Evolutionary conservation across 345 rosid species (phyloP), one percentile per base, ranked within the genome.

Genomic region (Eucalyptus polyanthemos): DNA sequence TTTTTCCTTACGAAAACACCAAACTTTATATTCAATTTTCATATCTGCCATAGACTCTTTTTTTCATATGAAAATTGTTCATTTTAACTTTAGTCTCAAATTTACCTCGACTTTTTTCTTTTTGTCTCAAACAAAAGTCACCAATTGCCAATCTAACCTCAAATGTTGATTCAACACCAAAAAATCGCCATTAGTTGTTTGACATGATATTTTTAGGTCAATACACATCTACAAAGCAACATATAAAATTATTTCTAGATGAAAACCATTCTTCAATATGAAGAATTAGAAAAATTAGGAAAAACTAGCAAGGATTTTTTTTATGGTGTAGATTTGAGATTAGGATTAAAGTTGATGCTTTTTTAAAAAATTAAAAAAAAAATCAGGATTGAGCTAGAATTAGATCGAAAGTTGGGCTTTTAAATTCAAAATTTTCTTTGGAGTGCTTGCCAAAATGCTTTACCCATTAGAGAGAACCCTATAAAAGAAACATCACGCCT

Each of bases 41-140:
- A 62, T 14, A n/a, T 65, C 1, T n/a, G 0, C 14, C 40, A 4
- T 14, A 6, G 0, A 31, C 11, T 7, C 31, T 8, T 65, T 14
- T 8, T 65, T 65, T n/a, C 19, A 1, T 15, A 7, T 4, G 3
- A 2, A 69, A 34, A 34, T 31, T 4, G 2, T 6, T 40, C 2
- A 11, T 1, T 19, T 76, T 37, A 76, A 37, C 14, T 76, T 12
- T 37, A 76, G 0, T 72, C 8, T 10, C 4, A 37, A 37, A 21
- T 37, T 6, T 11, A 7, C 15, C 14, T 11, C 1, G 9, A 19
- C 12, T 2, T 21, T 19, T 21, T 11, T 21, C 12, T 37, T 29
- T 62, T 13, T 62, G 1, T 8, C 13, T 67, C 11, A 31, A 69
- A 34, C 19, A 16, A 1, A 19, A 69, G 7, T 34, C 14, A 3